A percentile compares a stretch with the other conserved stretches of the same genome.
Evolutionary conservation across 495 filamentous ascomycete genomes (phyloP).

Genomic region (Penicillium ochrochloron): DNA sequence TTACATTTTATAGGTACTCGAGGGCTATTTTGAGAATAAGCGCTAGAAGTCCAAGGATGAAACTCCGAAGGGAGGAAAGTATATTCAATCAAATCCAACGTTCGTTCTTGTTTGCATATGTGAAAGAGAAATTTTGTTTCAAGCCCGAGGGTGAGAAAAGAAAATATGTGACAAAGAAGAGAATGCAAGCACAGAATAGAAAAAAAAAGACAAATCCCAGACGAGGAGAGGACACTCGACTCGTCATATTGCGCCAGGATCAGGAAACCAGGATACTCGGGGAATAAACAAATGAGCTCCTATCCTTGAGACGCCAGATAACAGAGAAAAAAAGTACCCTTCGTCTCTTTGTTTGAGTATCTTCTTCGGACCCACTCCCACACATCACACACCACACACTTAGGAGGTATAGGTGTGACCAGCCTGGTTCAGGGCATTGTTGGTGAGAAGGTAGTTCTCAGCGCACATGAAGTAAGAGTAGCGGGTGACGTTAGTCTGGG

Average conservation of each 20-base stretch:
- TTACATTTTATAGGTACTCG: neutral
- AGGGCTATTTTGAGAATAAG: neutral
- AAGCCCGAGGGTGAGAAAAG: neutral
- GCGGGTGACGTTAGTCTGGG: slow-evolving; percentile 63
- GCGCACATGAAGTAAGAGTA: slow-evolving; percentile 82
- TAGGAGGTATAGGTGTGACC: slow-evolving; percentile 35
- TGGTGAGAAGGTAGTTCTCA: slow-evolving; percentile 40
- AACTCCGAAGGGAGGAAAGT: neutral
- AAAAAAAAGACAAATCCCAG: neutral
- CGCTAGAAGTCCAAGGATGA: neutral
- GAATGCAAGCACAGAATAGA: neutral
- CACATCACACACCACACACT: slow-evolving; percentile 1
- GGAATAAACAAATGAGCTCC: neutral
- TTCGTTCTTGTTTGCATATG: neutral
- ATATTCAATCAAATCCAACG: neutral
- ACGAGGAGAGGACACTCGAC: neutral
- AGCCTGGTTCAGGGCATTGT: slow-evolving; percentile 28
- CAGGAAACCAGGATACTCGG: slow-evolving; percentile 1
- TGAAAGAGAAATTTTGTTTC: neutral
- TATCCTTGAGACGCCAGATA: neutral
- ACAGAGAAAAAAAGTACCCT: neutral
- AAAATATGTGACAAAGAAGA: slow-evolving; percentile 3
- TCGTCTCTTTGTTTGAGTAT: slow-evolving; percentile 1
- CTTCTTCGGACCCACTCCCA: neutral
- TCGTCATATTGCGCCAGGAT: neutral